These are phyloP conservation scores for Catharanthus roseus DNA, from an alignment of 257 asterid species.

Conservation along the genomic window DNA sequence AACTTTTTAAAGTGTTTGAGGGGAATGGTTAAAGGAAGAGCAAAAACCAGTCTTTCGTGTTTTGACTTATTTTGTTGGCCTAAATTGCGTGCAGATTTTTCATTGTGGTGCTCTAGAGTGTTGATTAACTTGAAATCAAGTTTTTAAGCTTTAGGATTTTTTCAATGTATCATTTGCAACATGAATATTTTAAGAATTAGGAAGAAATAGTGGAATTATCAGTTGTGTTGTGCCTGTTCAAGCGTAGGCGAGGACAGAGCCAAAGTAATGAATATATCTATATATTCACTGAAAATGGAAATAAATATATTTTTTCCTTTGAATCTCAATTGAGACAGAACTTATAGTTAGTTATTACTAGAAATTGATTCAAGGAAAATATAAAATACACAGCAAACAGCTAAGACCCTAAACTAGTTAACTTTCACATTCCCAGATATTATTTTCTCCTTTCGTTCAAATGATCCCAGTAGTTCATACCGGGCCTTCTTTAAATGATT, in stretches of 20 bases:
- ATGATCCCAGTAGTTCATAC: background rate
- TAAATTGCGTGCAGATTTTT: background rate
- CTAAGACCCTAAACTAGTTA: background rate
- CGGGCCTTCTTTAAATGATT: conserved; percentile 10
- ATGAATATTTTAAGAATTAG: background rate
- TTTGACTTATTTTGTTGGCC: background rate
- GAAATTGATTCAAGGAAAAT: background rate
- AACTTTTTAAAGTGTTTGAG: background rate
- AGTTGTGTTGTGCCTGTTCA: background rate
- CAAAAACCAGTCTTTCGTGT: background rate
- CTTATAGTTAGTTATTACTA: background rate
- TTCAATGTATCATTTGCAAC: background rate
- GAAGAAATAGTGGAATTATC: background rate
- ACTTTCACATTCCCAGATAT: background rate
- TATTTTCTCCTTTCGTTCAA: background rate
- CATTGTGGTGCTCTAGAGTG: background rate
- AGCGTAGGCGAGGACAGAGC: background rate
- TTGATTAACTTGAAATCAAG: background rate
- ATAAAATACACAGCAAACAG: background rate
- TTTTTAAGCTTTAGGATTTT: background rate
- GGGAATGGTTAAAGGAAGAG: background rate
- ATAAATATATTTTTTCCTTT: background rate
- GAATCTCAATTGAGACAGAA: background rate
- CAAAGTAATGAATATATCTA: background rate
- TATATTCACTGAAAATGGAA: background rate